Base-by-base conservation (phyloP, 164 flowering plant species). In the Nelumbo lutea region DNA sequence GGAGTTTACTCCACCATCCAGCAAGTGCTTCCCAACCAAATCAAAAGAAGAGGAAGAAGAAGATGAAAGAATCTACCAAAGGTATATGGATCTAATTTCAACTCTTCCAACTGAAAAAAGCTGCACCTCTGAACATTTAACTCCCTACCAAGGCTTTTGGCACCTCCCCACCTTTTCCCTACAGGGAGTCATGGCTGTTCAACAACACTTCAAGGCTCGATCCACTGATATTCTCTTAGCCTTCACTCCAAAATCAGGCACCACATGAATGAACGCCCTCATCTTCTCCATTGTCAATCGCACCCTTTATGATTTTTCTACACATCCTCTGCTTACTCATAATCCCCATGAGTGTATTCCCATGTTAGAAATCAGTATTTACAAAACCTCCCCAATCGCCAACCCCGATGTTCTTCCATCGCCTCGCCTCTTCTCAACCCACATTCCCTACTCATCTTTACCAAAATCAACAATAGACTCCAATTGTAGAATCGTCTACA, bases 191-290 rank as follows among this genome's bases (percentile, higher is more conserved):
- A 47, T 69, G 40, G 27, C 2, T 2, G 57, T 42, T 41, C 73
- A 68, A 62, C 40, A 64, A 27, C 60, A 61, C 15, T 73, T 73
- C 68, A 42, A 62, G 27, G 71, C 74, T 8, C 61, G 42, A 4
- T 59, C 67, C 14, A 61, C 64, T 3, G 69, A 77, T 57, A 44
- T 73, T 6, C 2, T 73, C 43, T 11, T 73, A 1, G 67, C 59
- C 38, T 62, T 70, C 59, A 1, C 42, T n/a, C 76, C 76, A 2
- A 73, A 66, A 59, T 62, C 73, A 1, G 79, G 79, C 50, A 70
- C 76, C 11, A 68, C 73, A 14, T 72, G 76, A 73, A 27, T 76
- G 44, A 76, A 72, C 55, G 57, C 75, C 11, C 60, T 73, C 1
- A 53, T 61, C 2, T 73, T 69, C 38, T 59, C 79, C 6, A 62